These are phyloP conservation scores for Acorus gramineus DNA, from an alignment of 106 monocot species.

Conservation along the genomic window DNA sequence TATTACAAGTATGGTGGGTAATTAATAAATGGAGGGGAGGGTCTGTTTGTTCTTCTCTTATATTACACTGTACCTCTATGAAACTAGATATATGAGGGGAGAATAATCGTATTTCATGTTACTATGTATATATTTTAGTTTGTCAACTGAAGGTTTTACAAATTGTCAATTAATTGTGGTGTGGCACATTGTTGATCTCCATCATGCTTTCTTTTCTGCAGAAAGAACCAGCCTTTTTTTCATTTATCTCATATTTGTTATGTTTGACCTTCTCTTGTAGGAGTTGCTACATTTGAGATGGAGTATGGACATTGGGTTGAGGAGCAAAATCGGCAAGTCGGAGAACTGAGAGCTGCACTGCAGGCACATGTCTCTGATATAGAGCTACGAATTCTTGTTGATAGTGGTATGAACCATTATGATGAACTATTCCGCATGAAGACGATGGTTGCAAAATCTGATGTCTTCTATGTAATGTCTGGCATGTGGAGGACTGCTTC, in stretches of 20 bases:
- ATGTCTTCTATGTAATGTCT: conserved; percentile 93
- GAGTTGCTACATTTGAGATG: conserved; percentile 65
- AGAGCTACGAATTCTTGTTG: conserved; percentile 69
- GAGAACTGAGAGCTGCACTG: conserved; percentile 51
- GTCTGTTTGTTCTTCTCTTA: too few species aligned
- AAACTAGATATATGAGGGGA: too few species aligned
- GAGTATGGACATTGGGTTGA: conserved; percentile 86
- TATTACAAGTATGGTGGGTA: too few species aligned
- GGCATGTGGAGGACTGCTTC: conserved; percentile 77
- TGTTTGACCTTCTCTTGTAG: conserved; percentile 19
- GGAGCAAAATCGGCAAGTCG: conserved; percentile 56
- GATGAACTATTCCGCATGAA: conserved; percentile 67
- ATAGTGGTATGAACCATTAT: conserved; percentile 56
- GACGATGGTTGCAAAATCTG: conserved; percentile 57
- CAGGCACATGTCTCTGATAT: conserved; percentile 55
- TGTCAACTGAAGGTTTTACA: background rate
- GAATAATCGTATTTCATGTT: too few species aligned
- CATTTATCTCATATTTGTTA: too few species aligned
- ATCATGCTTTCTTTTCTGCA: background rate
- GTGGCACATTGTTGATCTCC: background rate
- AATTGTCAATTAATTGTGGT: background rate
- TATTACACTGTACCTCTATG: too few species aligned
- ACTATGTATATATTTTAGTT: too few species aligned
- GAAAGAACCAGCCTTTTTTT: too few species aligned
- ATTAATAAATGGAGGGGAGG: too few species aligned